Percentiles rank a stretch among this genome's conserved stretches.
Conservation (phyloP, 2,329 filamentous ascomycete species). For the Nannizziopsis barbatae region DNA sequence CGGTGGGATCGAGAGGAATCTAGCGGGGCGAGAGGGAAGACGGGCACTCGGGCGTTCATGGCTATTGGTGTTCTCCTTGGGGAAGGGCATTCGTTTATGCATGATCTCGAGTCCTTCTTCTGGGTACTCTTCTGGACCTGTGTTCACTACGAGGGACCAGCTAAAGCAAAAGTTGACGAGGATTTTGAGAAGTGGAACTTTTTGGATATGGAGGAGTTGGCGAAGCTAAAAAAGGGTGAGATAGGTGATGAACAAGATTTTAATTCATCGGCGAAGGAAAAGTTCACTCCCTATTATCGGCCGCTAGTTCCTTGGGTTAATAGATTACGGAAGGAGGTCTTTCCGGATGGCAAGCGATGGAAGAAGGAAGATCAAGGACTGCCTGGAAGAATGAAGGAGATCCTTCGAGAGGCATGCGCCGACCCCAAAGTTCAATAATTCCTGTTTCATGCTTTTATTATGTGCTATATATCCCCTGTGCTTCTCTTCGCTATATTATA, state of each 20-base stretch:
- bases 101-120: conserved; percentile 42
- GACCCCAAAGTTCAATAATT: not conserved
- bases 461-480: too few relatives aligned
- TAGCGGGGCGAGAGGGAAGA: conserved; percentile 35
- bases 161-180: conserved; percentile 13
- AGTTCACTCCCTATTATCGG: conserved; percentile 5
- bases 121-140: conserved; percentile 41
- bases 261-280: conserved; percentile 17
- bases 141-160: conserved; percentile 30
- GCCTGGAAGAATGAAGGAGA: not conserved
- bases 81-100: conserved; percentile 36
- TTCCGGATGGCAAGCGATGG: conserved; percentile 24
- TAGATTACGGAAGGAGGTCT: conserved; percentile 28
- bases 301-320: conserved; percentile 32
- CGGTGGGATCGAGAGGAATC: conserved; percentile 24
- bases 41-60: conserved; percentile 35
- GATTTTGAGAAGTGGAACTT: conserved; percentile 20
- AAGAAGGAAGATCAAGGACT: conserved; percentile 7
- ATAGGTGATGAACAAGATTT: conserved; percentile 24
- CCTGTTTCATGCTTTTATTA: too few relatives aligned
- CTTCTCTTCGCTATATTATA: too few relatives aligned
- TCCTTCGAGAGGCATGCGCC: conserved; percentile 1
- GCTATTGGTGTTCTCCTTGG: conserved; percentile 17
- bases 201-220: conserved; percentile 14
- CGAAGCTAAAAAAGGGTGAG: conserved; percentile 18